Percentiles rank a stretch among this genome's conserved stretches.
phyloP scores from a whole-genome alignment of 2,329 filamentous ascomycete genomes.

The Alternaria conjuncta region DNA sequence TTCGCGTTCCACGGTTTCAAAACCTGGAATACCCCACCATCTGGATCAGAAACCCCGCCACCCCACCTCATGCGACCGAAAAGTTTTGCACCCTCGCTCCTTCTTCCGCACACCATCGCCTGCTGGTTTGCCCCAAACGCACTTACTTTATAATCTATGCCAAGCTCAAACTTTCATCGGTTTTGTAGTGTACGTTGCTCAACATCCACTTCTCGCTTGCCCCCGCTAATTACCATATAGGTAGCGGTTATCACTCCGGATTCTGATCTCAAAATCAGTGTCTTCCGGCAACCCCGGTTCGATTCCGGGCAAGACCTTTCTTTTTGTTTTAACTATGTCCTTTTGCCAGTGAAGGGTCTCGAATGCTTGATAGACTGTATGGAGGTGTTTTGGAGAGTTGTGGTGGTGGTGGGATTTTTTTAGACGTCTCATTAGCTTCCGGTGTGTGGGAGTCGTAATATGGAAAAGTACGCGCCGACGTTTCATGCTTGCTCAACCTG shows the following conservation, averaged over 20 bases:
- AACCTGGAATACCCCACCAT: neutral
- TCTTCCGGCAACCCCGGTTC: constrained; percentile 30
- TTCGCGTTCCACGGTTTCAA: neutral
- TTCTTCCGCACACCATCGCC: neutral
- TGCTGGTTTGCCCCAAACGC: too few species aligned
- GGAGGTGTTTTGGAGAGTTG: neutral
- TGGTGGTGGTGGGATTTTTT: too few species aligned
- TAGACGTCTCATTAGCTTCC: too few species aligned
- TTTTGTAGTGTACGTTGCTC: constrained; percentile 17
- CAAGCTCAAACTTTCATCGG: neutral
- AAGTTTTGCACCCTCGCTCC: neutral
- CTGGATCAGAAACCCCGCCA: neutral
- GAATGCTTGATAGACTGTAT: neutral
- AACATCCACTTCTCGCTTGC: constrained; percentile 1
- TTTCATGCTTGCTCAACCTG: neutral
- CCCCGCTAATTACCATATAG: constrained; percentile 11
- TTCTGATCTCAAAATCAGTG: constrained; percentile 18
- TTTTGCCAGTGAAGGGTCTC: neutral
- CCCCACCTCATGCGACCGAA: neutral
- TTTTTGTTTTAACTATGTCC: neutral
- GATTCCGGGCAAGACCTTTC: constrained; percentile 1
- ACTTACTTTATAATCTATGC: neutral
- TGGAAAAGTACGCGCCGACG: neutral
- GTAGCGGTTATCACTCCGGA: constrained; percentile 26
- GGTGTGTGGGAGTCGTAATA: too few species aligned